Conservation (phyloP, 352 stramenopile species). For the Pythium aphanidermatum region DNA sequence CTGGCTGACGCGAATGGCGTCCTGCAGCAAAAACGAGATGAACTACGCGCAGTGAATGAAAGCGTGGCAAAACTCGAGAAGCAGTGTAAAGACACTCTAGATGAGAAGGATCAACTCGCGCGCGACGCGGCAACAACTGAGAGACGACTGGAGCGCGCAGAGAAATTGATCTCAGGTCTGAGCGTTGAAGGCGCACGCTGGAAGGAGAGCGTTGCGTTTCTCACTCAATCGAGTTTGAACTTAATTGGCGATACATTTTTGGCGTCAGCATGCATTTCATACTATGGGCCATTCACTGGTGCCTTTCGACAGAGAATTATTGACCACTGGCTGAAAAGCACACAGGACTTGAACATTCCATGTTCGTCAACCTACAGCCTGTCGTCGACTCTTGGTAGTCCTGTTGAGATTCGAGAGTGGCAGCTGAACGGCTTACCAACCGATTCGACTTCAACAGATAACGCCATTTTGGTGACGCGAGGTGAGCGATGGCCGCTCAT, state of each 20-base stretch:
- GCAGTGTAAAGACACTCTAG: slow-evolving; percentile 87
- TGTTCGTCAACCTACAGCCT: slow-evolving; percentile 72
- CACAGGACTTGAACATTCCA: slow-evolving; percentile 60
- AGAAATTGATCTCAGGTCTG: slow-evolving; percentile 89
- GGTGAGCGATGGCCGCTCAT: slow-evolving; percentile 92
- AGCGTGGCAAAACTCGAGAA: slow-evolving; percentile 86
- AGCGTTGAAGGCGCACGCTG: slow-evolving; percentile 90
- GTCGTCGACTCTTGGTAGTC: slow-evolving; percentile 73
- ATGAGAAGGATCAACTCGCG: slow-evolving; percentile 90
- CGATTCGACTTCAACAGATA: slow-evolving; percentile 90
- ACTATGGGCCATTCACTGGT: slow-evolving; percentile 93
- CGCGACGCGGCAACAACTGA: slow-evolving; percentile 83
- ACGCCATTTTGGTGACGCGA: slow-evolving; percentile 88
- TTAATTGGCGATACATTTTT: slow-evolving; percentile 92
- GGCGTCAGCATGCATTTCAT: slow-evolving; percentile 89
- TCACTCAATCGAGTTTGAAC: slow-evolving; percentile 70
- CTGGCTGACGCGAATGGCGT: slow-evolving; percentile 84
- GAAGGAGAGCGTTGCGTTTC: slow-evolving; percentile 84
- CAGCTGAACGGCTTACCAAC: slow-evolving; percentile 89
- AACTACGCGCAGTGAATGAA: slow-evolving; percentile 86
- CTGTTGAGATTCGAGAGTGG: slow-evolving; percentile 91
- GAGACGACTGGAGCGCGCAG: slow-evolving; percentile 83
- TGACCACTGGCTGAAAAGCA: slow-evolving; percentile 58
- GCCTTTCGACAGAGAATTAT: slow-evolving; percentile 78
- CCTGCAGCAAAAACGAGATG: slow-evolving; percentile 83